phyloP scores from a whole-genome alignment of 1,284 basidiomycete species.

The Microbotryum silenes-acaulis region DNA sequence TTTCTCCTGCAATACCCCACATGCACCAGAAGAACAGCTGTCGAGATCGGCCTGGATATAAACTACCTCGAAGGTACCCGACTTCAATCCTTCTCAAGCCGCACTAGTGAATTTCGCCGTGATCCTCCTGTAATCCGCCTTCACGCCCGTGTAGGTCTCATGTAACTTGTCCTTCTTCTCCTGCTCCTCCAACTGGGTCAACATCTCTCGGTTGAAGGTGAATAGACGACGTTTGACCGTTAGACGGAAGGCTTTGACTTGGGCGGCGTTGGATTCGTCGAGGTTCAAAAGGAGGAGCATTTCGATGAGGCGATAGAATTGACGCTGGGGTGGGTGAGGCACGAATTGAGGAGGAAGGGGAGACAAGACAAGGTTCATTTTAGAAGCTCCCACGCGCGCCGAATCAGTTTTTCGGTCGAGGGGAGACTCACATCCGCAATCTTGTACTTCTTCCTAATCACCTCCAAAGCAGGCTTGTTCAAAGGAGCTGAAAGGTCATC shows the following conservation, averaged over 20 bases:
- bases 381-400: too few relatives aligned
- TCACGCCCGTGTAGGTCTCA: slow-evolving; percentile 83
- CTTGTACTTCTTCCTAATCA: slow-evolving; percentile 72
- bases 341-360: background rate
- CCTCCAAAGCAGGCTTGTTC: slow-evolving; percentile 62
- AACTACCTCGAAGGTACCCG: too few relatives aligned
- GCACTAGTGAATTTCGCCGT: slow-evolving; percentile 12
- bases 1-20: too few relatives aligned
- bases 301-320: slow-evolving; percentile 84
- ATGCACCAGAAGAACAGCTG: too few relatives aligned
- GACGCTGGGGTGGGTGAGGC: slow-evolving; percentile 67
- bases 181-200: slow-evolving; percentile 47
- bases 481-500: slow-evolving; percentile 61
- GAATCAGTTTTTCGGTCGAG: too few relatives aligned
- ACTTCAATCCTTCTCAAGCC: too few relatives aligned
- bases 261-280: slow-evolving; percentile 33
- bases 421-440: slow-evolving; percentile 64
- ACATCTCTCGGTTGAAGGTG: slow-evolving; percentile 77
- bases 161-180: slow-evolving; percentile 83
- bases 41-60: too few relatives aligned
- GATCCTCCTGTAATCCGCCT: slow-evolving; percentile 59
- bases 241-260: slow-evolving; percentile 25
- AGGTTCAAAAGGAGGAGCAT: slow-evolving; percentile 77
- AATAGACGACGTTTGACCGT: slow-evolving; percentile 83
- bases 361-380: background rate